Evolutionary conservation across 352 stramenopile genomes (phyloP).

Genomic region (Aphanomyces cochlioides): DNA sequence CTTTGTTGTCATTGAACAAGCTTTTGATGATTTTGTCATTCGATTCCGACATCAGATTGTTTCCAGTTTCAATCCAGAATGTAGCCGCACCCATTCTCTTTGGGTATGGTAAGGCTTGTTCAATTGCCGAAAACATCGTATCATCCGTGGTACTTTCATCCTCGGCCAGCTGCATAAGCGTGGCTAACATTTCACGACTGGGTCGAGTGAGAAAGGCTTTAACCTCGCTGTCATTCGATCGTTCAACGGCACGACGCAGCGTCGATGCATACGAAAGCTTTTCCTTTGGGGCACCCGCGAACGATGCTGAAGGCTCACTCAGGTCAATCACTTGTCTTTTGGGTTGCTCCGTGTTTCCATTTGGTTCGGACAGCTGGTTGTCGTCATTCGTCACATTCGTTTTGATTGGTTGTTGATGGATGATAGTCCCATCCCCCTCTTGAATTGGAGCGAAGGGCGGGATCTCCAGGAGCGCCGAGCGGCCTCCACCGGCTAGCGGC

Average conservation of each 20-base stretch:
- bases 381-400: neutral
- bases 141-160: neutral
- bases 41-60: neutral
- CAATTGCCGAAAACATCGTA: neutral
- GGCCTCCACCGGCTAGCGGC: neutral
- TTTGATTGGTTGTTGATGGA: neutral
- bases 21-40: slow-evolving; percentile 13
- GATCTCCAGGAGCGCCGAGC: neutral
- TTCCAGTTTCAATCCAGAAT: slow-evolving; percentile 2
- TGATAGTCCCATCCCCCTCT: neutral
- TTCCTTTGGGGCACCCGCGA: neutral
- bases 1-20: neutral
- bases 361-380: neutral
- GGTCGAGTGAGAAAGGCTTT: neutral
- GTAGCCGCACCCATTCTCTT: neutral
- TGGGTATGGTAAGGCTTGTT: neutral
- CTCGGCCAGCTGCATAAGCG: neutral
- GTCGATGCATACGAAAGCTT: neutral
- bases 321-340: neutral
- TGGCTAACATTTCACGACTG: neutral
- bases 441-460: neutral
- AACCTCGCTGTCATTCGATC: neutral
- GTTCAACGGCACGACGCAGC: neutral
- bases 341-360: neutral
- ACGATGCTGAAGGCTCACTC: neutral